Evolutionary conservation across 768 basidiomycete genomes (phyloP).

Genomic region (Mycena rebaudengoi): DNA sequence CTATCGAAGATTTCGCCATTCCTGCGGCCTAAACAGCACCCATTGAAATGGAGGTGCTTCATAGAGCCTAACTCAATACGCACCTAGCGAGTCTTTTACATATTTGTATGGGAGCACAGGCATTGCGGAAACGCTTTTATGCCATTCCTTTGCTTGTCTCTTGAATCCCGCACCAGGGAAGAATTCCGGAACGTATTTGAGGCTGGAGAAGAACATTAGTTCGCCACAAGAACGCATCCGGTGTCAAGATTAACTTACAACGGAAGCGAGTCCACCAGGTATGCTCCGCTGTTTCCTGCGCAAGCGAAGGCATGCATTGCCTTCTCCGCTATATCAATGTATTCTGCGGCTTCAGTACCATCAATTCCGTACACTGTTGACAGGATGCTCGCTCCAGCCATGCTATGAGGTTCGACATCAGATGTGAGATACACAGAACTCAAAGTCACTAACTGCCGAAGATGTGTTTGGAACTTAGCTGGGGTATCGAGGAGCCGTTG

Average conservation of each 20-base stretch:
- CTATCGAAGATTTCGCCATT: slow-evolving; percentile 25
- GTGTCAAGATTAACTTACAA: background rate
- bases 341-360: slow-evolving; percentile 35
- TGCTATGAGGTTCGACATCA: slow-evolving; percentile 1
- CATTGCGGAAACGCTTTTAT: slow-evolving; percentile 26
- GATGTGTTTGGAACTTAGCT: slow-evolving; percentile 12
- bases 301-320: slow-evolving; percentile 37
- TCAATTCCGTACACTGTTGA: slow-evolving; percentile 45
- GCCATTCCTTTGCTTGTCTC: slow-evolving; percentile 39
- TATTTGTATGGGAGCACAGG: slow-evolving; percentile 33
- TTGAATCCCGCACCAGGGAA: slow-evolving; percentile 48
- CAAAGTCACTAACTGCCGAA: slow-evolving; percentile 20
- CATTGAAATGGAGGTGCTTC: too few species aligned
- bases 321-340: slow-evolving; percentile 40
- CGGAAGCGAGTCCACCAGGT: slow-evolving; percentile 40
- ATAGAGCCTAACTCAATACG: too few species aligned
- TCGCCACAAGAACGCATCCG: too few species aligned
- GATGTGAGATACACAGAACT: too few species aligned
- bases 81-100: background rate
- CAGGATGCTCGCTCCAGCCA: slow-evolving; percentile 31
- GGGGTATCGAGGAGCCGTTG: slow-evolving; percentile 17
- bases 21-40: slow-evolving; percentile 13
- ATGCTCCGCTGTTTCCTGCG: slow-evolving; percentile 38
- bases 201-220: slow-evolving; percentile 21
- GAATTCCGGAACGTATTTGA: slow-evolving; percentile 46